These are phyloP conservation scores for Fusarium liriodendri DNA, from an alignment of 2,329 filamentous ascomycete genomes.

Conservation along the genomic window DNA sequence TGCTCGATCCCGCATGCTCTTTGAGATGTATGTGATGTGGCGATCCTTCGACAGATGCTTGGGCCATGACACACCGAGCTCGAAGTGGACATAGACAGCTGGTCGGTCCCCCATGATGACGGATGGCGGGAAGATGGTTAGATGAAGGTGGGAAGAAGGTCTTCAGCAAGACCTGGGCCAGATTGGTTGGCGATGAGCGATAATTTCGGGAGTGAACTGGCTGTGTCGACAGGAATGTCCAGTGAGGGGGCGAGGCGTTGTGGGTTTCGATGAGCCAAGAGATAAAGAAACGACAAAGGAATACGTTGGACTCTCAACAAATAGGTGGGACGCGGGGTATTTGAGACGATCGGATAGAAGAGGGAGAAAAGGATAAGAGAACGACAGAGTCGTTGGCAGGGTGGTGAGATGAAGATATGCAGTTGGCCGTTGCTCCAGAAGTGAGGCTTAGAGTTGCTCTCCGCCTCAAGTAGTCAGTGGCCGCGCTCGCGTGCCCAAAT, in stretches of 20 bases:
- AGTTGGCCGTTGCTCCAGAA: constrained; percentile 9
- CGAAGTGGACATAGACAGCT: constrained; percentile 60
- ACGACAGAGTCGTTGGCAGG: background rate
- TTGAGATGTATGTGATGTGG: constrained; percentile 60
- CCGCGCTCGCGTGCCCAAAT: constrained; percentile 5
- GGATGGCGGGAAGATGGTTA: background rate
- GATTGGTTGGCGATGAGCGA: background rate
- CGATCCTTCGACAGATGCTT: constrained; percentile 57
- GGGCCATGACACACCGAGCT: constrained; percentile 64
- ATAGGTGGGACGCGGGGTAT: background rate
- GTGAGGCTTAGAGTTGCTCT: constrained; percentile 32
- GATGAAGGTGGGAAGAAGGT: background rate
- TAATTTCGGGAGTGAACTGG: background rate
- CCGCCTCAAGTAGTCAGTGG: constrained; percentile 19
- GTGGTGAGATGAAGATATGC: constrained; percentile 18
- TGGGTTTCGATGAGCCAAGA: background rate
- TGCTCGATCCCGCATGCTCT: constrained; percentile 55
- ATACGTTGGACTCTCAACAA: background rate
- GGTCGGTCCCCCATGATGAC: constrained; percentile 43
- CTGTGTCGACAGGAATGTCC: background rate
- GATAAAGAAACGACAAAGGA: background rate
- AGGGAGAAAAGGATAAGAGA: background rate
- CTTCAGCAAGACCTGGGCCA: background rate
- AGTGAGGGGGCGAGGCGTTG: background rate
- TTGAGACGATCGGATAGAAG: background rate